Evolutionary conservation across 768 basidiomycete species (phyloP).

Genomic region (Daedaleopsis nitida): DNA sequence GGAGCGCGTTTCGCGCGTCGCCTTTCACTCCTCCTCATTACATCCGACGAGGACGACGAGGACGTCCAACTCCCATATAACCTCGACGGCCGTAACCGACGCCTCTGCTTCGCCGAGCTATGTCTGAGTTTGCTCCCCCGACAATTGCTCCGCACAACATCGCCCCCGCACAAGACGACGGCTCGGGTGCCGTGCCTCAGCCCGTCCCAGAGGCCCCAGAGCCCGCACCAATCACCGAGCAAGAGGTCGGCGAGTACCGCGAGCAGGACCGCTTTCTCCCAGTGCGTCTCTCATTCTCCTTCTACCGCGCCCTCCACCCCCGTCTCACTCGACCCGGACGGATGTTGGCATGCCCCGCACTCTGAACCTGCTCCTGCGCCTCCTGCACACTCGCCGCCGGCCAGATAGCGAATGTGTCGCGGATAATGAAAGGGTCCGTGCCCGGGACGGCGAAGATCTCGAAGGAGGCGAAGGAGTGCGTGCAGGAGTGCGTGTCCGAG

Average conservation of each 20-base stretch:
- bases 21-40: too few relatives aligned
- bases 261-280: slow-evolving; percentile 97
- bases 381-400: background rate
- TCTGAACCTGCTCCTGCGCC: background rate
- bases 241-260: slow-evolving; percentile 91
- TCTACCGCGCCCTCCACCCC: background rate
- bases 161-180: slow-evolving; percentile 44
- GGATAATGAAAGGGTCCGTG: slow-evolving; percentile 94
- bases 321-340: background rate
- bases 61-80: too few relatives aligned
- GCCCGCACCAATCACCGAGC: slow-evolving; percentile 80
- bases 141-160: slow-evolving; percentile 35
- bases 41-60: too few relatives aligned
- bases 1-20: too few relatives aligned
- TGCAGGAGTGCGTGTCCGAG: slow-evolving; percentile 97
- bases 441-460: slow-evolving; percentile 93
- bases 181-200: slow-evolving; percentile 30
- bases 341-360: background rate
- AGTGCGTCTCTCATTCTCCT: slow-evolving; percentile 45
- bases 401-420: slow-evolving; percentile 96
- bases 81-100: too few relatives aligned
- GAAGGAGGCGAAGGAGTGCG: slow-evolving; percentile 98
- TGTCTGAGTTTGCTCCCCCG: slow-evolving; percentile 34
- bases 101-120: background rate
- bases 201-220: slow-evolving; percentile 46